A percentile compares a stretch with the other conserved stretches of the same genome.
These are phyloP conservation scores for Arthrocladium fulminans DNA, from an alignment of 2,329 filamentous ascomycete species.

Conservation along the genomic window DNA sequence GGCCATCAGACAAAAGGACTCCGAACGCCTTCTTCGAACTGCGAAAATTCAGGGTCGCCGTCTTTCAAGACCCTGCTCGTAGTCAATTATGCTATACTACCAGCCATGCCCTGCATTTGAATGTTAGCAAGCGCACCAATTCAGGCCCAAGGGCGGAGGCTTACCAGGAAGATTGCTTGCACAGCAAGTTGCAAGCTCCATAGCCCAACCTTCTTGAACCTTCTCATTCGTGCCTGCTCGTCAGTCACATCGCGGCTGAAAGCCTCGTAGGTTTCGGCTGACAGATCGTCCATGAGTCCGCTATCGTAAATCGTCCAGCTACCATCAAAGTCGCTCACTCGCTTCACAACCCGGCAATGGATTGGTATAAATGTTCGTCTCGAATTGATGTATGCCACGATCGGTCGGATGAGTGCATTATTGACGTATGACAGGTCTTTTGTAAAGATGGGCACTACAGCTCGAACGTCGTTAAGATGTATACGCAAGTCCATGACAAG, in stretches of 20 bases:
- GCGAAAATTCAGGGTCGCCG: not conserved
- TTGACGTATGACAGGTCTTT: slow-evolving; percentile 90
- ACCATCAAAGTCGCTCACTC: slow-evolving; percentile 79
- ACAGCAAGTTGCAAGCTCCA: slow-evolving; percentile 91
- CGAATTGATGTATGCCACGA: slow-evolving; percentile 96
- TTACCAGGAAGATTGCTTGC: slow-evolving; percentile 88
- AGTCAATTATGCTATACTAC: slow-evolving; percentile 19
- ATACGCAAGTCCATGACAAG: slow-evolving; percentile 92
- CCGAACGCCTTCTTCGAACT: not conserved
- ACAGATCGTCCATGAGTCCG: slow-evolving; percentile 86
- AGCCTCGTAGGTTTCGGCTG: slow-evolving; percentile 82
- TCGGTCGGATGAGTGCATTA: slow-evolving; percentile 86
- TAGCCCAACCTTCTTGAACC: slow-evolving; percentile 91
- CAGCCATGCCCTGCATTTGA: slow-evolving; percentile 20
- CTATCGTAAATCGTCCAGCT: slow-evolving; percentile 93
- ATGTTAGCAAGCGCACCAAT: slow-evolving; percentile 5
- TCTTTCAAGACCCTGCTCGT: too few species aligned
- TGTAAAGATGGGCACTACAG: slow-evolving; percentile 85
- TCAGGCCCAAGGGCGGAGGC: slow-evolving; percentile 5
- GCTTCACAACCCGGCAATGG: slow-evolving; percentile 87
- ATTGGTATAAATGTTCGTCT: slow-evolving; percentile 93
- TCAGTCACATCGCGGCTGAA: slow-evolving; percentile 88
- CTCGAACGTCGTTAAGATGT: slow-evolving; percentile 88
- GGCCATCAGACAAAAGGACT: too few species aligned
- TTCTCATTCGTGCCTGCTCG: slow-evolving; percentile 71